phyloP scores from a whole-genome alignment of 1,139 yeast genomes.

The Taphrina wiesneri region DNA sequence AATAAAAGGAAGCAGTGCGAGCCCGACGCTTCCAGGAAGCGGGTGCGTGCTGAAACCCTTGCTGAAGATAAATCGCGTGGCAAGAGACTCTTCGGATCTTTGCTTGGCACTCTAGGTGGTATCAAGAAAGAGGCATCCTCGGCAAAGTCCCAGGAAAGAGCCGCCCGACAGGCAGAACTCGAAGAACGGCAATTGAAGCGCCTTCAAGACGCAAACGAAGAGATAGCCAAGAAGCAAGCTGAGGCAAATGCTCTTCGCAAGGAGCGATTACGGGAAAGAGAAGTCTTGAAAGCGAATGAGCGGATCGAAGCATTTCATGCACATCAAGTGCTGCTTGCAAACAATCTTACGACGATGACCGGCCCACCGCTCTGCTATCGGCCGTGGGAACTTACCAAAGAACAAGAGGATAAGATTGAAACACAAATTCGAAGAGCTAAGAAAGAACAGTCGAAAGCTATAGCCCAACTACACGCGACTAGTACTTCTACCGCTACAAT shows the following conservation, averaged over 20 bases:
- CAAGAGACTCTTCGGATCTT: conserved; percentile 32
- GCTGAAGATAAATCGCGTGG: conserved; percentile 33
- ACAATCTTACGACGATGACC: conserved; percentile 6
- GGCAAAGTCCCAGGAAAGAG: conserved; percentile 16
- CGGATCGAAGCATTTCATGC: neutral
- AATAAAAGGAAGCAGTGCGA: neutral
- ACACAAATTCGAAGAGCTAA: neutral
- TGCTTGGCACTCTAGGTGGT: conserved; percentile 35
- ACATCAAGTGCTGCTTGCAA: conserved; percentile 2
- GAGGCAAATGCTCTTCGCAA: neutral
- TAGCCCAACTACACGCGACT: neutral
- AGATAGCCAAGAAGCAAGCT: neutral
- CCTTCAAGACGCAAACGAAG: neutral
- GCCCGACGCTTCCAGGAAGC: neutral
- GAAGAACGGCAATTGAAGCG: conserved; percentile 17
- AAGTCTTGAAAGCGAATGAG: neutral
- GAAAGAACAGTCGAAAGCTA: neutral
- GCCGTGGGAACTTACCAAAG: conserved; percentile 15
- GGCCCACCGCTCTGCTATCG: neutral
- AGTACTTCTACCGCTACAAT: neutral
- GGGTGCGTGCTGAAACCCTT: neutral
- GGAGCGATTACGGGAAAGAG: neutral
- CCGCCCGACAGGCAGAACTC: conserved; percentile 18
- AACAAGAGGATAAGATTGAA: conserved; percentile 8
- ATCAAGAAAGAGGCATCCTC: conserved; percentile 31